Conservation (phyloP, 495 filamentous ascomycete species). For the Xylaria scruposa region DNA sequence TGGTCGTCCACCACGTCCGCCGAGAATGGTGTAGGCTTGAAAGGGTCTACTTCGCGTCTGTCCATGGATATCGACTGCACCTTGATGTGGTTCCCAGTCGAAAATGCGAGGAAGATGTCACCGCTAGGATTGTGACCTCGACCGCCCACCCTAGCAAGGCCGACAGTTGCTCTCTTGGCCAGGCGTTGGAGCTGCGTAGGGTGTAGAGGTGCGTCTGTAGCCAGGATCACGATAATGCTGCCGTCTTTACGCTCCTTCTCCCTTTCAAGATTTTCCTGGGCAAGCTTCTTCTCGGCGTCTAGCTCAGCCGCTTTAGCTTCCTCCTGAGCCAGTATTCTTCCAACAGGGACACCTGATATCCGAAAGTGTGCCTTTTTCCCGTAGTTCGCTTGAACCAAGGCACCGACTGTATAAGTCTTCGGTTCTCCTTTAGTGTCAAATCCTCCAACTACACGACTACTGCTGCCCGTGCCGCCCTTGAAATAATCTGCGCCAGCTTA, state of each 20-base stretch:
- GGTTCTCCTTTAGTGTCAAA: constrained; percentile 38
- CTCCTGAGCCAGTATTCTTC: constrained; percentile 49
- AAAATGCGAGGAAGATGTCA: constrained; percentile 62
- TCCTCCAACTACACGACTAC: constrained; percentile 52
- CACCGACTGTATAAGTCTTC: constrained; percentile 56
- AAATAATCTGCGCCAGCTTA: constrained; percentile 47
- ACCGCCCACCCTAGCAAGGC: constrained; percentile 56
- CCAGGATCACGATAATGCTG: constrained; percentile 60
- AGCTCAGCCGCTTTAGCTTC: constrained; percentile 34
- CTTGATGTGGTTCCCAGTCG: constrained; percentile 53
- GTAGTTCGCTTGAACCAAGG: constrained; percentile 61
- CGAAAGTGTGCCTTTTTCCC: constrained; percentile 51
- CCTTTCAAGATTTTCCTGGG: constrained; percentile 31
- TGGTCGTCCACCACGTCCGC: constrained; percentile 54
- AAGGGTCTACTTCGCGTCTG: constrained; percentile 37
- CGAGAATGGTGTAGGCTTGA: constrained; percentile 43
- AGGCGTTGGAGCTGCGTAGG: constrained; percentile 56
- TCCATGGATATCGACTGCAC: constrained; percentile 43
- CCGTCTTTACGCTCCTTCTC: constrained; percentile 56
- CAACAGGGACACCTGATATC: constrained; percentile 58
- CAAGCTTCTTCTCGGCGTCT: constrained; percentile 37
- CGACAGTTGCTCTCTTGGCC: constrained; percentile 59
- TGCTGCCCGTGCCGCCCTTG: constrained; percentile 60
- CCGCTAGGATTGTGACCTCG: constrained; percentile 57
- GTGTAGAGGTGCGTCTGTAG: constrained; percentile 59